phyloP scores from a whole-genome alignment of 2,329 filamentous ascomycete genomes.

The Penicillium italicum region DNA sequence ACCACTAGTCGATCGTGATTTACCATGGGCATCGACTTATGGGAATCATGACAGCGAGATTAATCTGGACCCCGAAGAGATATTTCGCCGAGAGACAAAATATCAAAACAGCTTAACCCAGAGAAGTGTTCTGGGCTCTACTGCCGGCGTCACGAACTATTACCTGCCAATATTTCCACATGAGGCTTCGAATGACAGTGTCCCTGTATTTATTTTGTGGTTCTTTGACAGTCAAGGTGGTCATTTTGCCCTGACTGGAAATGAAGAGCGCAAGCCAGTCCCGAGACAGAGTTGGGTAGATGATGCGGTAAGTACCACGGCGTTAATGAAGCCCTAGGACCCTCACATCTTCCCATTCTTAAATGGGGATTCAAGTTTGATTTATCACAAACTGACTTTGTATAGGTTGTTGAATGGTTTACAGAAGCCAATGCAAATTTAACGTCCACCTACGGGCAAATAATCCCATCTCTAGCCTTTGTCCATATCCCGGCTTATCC shows the following conservation, averaged over 20 bases:
- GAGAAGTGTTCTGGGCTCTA: conserved; percentile 39
- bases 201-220: conserved; percentile 57
- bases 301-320: conserved; percentile 25
- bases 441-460: conserved; percentile 27
- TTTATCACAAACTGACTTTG: neutral
- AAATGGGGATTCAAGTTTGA: neutral
- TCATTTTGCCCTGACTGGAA: conserved; percentile 45
- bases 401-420: conserved; percentile 46
- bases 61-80: conserved; percentile 51
- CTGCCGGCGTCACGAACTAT: conserved; percentile 53
- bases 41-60: conserved; percentile 66
- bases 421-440: conserved; percentile 30
- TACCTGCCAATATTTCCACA: conserved; percentile 50
- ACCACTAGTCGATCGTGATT: conserved; percentile 53
- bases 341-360: neutral
- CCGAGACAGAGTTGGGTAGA: conserved; percentile 47
- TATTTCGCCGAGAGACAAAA: conserved; percentile 42
- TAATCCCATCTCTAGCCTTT: conserved; percentile 52
- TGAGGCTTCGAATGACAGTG: conserved; percentile 36
- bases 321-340: too few species aligned
- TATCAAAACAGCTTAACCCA: conserved; percentile 41
- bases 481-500: conserved; percentile 53
- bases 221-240: conserved; percentile 68
- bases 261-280: conserved; percentile 23
- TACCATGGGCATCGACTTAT: conserved; percentile 66